Base-by-base conservation (phyloP, 306 rosid genomes). In the Abrus pulchellus region DNA sequence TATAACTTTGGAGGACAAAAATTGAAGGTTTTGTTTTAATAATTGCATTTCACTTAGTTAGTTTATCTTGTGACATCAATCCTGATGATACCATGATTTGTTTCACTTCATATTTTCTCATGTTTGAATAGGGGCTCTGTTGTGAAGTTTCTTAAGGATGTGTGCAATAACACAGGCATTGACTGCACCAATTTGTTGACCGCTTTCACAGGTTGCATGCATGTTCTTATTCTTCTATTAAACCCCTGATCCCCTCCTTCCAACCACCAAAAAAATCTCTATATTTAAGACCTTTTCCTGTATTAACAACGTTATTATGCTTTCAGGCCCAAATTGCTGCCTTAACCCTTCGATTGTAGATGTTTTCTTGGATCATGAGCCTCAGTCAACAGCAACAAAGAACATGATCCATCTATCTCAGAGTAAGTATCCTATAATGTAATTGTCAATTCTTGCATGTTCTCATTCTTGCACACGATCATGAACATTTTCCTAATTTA, bases 351-450 rank as follows among this genome's bases (percentile, higher is more conserved):
- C 99, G 10, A 83, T 90, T 43, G 83, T 92, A 7, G 89, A 83
- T 41, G 75, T 80, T 2, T 90, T 93, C 80, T 85, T 95, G 75
- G 92, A 85, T 14, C 94, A 93, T 11, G 99, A 95, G 79, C 98
- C 97, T 78, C 99, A 93, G 79, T 82, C 99, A 73, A 80, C 97
- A 4, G 89, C 99, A 48, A 95, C 97, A 13, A 93, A 91, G 88
- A 91, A 91, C 90, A 81, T 93, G 96, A 80, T 95, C 65, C 98
- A 95, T 86, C 73, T 93, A 28, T 83, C 98, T 85, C 98, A 94
- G 78, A 94, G 99, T 93, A 86, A 76, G 96, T 74, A 12, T 78
- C 53, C 60, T 38, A 40, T 20, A 20, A 20, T 20, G 20, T 20
- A 20, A 20, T 20, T 20, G 20, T 20, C 20, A 20, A 20, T 20